Conservation (phyloP, 2,329 filamentous ascomycete genomes). For the Chaetoscypha palmicola region DNA sequence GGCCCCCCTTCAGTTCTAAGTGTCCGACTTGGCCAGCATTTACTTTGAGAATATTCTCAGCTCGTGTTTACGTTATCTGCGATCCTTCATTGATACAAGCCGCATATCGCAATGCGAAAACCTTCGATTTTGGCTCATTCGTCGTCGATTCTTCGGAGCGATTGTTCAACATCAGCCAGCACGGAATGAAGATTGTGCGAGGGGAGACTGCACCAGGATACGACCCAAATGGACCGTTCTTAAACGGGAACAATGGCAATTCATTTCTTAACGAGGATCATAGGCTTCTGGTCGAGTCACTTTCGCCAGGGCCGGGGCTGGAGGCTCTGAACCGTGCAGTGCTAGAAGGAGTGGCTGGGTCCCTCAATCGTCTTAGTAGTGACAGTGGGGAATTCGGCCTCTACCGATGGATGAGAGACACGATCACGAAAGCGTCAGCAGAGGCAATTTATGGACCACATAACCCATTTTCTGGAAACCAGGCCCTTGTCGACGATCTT, state of each 20-base stretch:
- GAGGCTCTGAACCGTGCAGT: constrained; percentile 34
- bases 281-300: constrained; percentile 31
- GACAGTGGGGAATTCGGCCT: constrained; percentile 30
- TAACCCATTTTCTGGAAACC: constrained; percentile 36
- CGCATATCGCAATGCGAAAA: constrained; percentile 35
- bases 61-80: constrained; percentile 40
- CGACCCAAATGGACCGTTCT: constrained; percentile 22
- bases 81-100: constrained; percentile 36
- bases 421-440: constrained; percentile 35
- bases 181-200: constrained; percentile 30
- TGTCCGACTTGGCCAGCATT: constrained; percentile 31
- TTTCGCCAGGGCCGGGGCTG: constrained; percentile 33
- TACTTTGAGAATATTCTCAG: constrained; percentile 39
- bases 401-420: constrained; percentile 36
- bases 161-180: constrained; percentile 33
- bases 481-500: constrained; percentile 34
- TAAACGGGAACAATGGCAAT: constrained; percentile 27
- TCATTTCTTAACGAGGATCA: constrained; percentile 32
- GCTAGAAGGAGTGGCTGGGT: constrained; percentile 32
- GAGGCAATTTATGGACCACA: constrained; percentile 39
- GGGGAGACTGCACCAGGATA: constrained; percentile 21
- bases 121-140: constrained; percentile 39
- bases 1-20: constrained; percentile 16
- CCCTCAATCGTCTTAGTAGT: constrained; percentile 26
- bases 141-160: constrained; percentile 34